Evolutionary conservation across 805 yeast genomes (phyloP).

Genomic region (Metschnikowia vanudenii): DNA sequence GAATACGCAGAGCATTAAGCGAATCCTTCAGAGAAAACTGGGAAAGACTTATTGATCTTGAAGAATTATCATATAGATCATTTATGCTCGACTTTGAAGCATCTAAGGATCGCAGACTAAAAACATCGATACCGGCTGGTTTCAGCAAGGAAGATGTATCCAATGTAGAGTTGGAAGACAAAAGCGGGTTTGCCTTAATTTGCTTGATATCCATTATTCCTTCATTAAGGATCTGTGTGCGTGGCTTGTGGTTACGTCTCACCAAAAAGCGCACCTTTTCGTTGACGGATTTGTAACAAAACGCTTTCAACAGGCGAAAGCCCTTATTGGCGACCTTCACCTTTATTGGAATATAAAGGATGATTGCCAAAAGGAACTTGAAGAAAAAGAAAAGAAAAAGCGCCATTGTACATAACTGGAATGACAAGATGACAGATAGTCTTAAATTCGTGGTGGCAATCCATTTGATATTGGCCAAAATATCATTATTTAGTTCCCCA

Average conservation of each 20-base stretch:
- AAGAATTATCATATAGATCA: not conserved
- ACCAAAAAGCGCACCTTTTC: slow-evolving; percentile 55
- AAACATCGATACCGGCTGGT: not conserved
- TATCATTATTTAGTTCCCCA: slow-evolving; percentile 44
- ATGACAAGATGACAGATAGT: slow-evolving; percentile 69
- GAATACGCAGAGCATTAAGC: not conserved
- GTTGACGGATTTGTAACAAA: slow-evolving; percentile 60
- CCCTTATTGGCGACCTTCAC: slow-evolving; percentile 39
- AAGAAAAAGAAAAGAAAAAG: slow-evolving; percentile 71
- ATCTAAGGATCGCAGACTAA: not conserved
- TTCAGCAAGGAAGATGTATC: slow-evolving; percentile 9
- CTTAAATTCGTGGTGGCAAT: slow-evolving; percentile 61
- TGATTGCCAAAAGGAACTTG: slow-evolving; percentile 52
- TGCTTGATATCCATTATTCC: slow-evolving; percentile 28
- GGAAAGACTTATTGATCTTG: slow-evolving; percentile 1
- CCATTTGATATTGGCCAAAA: slow-evolving; percentile 45
- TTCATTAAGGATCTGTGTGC: slow-evolving; percentile 30
- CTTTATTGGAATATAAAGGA: slow-evolving; percentile 52
- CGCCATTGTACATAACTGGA: slow-evolving; percentile 72
- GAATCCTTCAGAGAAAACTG: slow-evolving; percentile 4
- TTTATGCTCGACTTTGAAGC: not conserved
- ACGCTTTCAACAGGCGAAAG: slow-evolving; percentile 52
- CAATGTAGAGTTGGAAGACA: slow-evolving; percentile 19
- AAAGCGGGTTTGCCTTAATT: slow-evolving; percentile 29
- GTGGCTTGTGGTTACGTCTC: slow-evolving; percentile 38